Percentiles rank a stretch among this genome's conserved stretches.
phyloP scores from a whole-genome alignment of 805 yeast genomes.

The Komagataella mondaviorum region DNA sequence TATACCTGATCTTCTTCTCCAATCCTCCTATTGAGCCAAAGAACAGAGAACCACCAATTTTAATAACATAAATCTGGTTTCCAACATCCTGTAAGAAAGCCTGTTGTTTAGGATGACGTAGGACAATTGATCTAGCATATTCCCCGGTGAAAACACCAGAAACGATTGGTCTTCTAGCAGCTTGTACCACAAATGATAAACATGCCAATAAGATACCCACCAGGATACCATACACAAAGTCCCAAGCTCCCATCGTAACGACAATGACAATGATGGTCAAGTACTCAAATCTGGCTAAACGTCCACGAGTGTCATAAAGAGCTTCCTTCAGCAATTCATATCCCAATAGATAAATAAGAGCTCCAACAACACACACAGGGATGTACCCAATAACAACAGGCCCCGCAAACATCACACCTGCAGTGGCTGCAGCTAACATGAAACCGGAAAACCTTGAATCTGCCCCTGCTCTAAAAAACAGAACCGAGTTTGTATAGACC shows the following conservation, averaged over 20 bases:
- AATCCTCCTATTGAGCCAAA: slow-evolving; percentile 94
- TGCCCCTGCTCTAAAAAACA: slow-evolving; percentile 91
- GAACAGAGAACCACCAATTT: slow-evolving; percentile 78
- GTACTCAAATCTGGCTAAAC: slow-evolving; percentile 67
- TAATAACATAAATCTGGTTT: slow-evolving; percentile 77
- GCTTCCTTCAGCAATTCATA: slow-evolving; percentile 85
- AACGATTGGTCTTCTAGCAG: slow-evolving; percentile 73
- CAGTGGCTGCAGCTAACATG: slow-evolving; percentile 75
- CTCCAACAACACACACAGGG: slow-evolving; percentile 93
- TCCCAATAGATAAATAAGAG: slow-evolving; percentile 81
- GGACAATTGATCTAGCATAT: slow-evolving; percentile 83
- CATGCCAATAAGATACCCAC: slow-evolving; percentile 89
- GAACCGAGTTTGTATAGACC: slow-evolving; percentile 86
- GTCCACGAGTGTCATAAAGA: slow-evolving; percentile 69
- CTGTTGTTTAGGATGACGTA: slow-evolving; percentile 82
- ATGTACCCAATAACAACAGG: slow-evolving; percentile 89
- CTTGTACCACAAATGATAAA: slow-evolving; percentile 87
- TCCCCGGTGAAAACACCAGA: slow-evolving; percentile 76
- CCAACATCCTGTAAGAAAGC: slow-evolving; percentile 79
- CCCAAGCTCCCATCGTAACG: slow-evolving; percentile 91
- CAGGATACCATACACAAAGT: slow-evolving; percentile 84
- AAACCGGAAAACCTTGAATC: slow-evolving; percentile 82
- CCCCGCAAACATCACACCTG: slow-evolving; percentile 71
- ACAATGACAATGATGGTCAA: slow-evolving; percentile 75
- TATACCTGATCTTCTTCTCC: slow-evolving; percentile 56